phyloP scores from a whole-genome alignment of 768 basidiomycete species.

The Xanthoconium purpureum region DNA sequence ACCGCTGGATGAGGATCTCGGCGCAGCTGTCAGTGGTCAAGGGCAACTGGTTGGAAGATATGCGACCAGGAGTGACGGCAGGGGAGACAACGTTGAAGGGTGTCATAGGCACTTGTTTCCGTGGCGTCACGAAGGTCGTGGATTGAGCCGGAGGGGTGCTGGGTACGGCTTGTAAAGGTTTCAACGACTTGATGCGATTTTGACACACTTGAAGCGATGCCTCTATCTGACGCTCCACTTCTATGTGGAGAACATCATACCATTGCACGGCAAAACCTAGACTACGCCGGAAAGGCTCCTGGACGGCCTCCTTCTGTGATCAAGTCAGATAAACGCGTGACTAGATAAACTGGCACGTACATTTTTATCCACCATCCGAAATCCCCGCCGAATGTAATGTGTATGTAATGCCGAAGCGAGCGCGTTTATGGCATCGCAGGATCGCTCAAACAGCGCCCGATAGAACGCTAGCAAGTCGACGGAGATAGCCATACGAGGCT shows the following conservation, averaged over 20 bases:
- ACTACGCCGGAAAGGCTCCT: conserved; percentile 28
- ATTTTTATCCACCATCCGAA: background rate
- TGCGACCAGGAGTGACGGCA: background rate
- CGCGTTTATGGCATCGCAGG: background rate
- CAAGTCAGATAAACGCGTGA: too few relatives aligned
- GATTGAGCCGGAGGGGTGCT: too few relatives aligned
- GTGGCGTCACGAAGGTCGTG: too few relatives aligned
- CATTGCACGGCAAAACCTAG: conserved; percentile 29
- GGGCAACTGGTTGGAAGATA: too few relatives aligned
- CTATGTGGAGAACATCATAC: conserved; percentile 22
- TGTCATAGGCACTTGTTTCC: too few relatives aligned
- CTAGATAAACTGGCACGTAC: background rate
- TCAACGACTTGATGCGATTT: too few relatives aligned
- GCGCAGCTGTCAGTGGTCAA: background rate
- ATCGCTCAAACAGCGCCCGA: background rate
- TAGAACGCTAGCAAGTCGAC: background rate
- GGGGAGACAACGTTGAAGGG: background rate
- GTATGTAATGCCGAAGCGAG: background rate
- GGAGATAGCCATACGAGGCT: background rate
- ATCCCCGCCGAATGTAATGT: background rate
- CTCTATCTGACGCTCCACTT: conserved; percentile 8
- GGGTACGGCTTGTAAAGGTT: too few relatives aligned
- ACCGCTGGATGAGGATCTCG: background rate
- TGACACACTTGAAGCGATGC: background rate
- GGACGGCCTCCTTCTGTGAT: background rate